Evolutionary conservation across 1,139 yeast species (phyloP).

Genomic region (Blastobotrys raffinosifermentans): DNA sequence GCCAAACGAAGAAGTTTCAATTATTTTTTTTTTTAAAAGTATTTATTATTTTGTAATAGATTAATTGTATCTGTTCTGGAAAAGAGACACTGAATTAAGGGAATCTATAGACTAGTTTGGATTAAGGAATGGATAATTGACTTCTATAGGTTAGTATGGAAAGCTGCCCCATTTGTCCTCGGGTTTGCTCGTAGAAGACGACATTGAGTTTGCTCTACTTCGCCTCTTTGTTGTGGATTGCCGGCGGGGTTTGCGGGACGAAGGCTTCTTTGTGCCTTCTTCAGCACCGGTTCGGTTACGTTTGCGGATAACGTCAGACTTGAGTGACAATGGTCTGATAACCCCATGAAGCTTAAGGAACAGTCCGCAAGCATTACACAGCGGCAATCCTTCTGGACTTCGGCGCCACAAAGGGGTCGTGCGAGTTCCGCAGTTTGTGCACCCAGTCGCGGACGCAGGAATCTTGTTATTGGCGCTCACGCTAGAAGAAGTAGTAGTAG

Average conservation of each 20-base stretch:
- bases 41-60: constrained; percentile 2
- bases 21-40: not conserved
- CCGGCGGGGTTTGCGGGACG: not conserved
- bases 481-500: not conserved
- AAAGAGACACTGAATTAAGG: not conserved
- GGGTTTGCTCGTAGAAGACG: constrained; percentile 6
- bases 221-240: not conserved
- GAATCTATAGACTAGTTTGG: not conserved
- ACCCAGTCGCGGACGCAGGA: constrained; percentile 31
- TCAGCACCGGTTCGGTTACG: constrained; percentile 38
- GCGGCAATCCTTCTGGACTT: constrained; percentile 85
- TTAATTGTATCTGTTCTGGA: not conserved
- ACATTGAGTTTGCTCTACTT: not conserved
- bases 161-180: no score
- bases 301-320: constrained; percentile 89
- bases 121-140: no score
- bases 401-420: constrained; percentile 96
- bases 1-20: not conserved
- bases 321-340: constrained; percentile 82
- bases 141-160: no score
- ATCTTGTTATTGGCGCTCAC: constrained; percentile 2
- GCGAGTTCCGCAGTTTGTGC: constrained; percentile 87
- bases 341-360: constrained; percentile 90
- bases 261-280: constrained; percentile 3
- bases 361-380: constrained; percentile 93